Percentiles rank a stretch among this genome's conserved stretches.
phyloP scores from a whole-genome alignment of 2,329 filamentous ascomycete genomes.

The Cytospora chrysosperma region DNA sequence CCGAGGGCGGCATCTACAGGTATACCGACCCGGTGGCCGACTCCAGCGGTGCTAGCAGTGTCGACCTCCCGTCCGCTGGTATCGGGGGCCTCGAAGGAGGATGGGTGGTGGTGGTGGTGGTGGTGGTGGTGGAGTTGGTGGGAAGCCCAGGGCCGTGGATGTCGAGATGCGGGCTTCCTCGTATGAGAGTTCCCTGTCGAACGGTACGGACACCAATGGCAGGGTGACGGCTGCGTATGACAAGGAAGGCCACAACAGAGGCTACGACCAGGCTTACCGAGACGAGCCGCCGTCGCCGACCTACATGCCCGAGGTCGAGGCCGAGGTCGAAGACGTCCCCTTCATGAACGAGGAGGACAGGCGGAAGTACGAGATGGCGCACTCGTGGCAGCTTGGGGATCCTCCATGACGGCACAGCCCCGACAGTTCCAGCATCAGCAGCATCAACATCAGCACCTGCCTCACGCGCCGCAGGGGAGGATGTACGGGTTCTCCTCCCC shows the following conservation, averaged over 20 bases:
- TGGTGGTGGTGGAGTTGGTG: conserved; percentile 24
- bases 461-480: conserved; percentile 37
- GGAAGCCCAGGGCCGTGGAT: conserved; percentile 43
- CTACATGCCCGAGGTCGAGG: conserved; percentile 50
- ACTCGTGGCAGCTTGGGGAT: conserved; percentile 48
- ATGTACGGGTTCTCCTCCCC: background rate
- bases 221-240: background rate
- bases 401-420: conserved; percentile 33
- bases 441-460: conserved; percentile 32
- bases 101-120: conserved; percentile 16
- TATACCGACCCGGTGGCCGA: conserved; percentile 57
- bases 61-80: conserved; percentile 35
- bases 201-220: conserved; percentile 49
- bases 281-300: conserved; percentile 43
- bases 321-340: conserved; percentile 36
- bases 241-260: too few relatives aligned
- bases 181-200: conserved; percentile 64
- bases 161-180: conserved; percentile 43
- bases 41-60: conserved; percentile 51
- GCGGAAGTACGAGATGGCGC: conserved; percentile 69
- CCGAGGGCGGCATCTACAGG: conserved; percentile 67
- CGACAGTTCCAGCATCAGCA: conserved; percentile 30
- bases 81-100: background rate
- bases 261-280: background rate
- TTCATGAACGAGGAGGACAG: conserved; percentile 78